Conservation (phyloP, 805 yeast species). For the Pichia deserticola region DNA sequence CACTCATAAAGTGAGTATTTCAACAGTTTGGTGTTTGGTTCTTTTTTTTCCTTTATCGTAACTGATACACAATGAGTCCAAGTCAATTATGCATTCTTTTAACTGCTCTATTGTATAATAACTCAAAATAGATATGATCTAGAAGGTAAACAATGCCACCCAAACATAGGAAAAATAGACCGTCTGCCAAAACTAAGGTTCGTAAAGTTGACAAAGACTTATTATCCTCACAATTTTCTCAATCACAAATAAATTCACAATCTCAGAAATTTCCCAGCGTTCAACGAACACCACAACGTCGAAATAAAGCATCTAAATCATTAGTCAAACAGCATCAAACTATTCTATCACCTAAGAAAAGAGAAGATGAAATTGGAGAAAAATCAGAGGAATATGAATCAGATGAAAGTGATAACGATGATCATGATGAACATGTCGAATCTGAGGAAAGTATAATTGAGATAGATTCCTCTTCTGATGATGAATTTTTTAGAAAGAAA, state of each 20-base stretch:
- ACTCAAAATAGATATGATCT: no score
- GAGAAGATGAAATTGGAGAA: neutral
- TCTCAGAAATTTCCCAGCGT: neutral
- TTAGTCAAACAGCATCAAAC: conserved; percentile 8
- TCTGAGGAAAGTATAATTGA: neutral
- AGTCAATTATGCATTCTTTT: no score
- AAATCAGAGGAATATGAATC: neutral
- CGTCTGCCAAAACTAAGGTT: conserved; percentile 11
- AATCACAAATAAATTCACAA: neutral
- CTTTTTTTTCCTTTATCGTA: no score
- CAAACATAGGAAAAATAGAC: conserved; percentile 1
- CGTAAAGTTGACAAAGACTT: conserved; percentile 7
- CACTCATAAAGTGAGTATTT: no score
- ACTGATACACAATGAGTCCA: no score
- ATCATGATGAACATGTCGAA: no score
- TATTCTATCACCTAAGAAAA: conserved; percentile 12
- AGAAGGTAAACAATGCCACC: neutral
- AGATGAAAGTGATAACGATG: neutral
- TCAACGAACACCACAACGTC: conserved; percentile 2
- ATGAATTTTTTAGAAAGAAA: neutral
- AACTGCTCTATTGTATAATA: no score
- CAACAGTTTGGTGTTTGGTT: no score
- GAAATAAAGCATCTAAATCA: conserved; percentile 5
- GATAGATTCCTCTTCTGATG: neutral
- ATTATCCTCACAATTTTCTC: conserved; percentile 6